Conservation (phyloP, 257 asterid genomes). For the Euphrasia confusa region DNA sequence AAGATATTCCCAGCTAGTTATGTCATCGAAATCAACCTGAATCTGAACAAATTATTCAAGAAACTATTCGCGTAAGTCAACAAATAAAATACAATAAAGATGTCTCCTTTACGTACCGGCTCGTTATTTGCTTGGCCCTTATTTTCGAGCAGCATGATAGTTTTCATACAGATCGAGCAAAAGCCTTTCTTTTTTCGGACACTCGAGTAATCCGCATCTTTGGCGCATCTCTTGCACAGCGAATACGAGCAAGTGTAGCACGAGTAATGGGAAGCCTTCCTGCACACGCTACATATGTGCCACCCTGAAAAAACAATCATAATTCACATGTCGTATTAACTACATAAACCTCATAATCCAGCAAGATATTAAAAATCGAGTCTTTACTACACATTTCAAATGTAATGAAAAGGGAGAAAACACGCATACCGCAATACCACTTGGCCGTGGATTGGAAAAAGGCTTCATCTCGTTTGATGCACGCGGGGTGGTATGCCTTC, state of each 20-base stretch:
- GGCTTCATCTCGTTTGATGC: conserved; percentile 82
- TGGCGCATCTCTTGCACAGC: conserved; percentile 84
- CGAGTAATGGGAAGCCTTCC: conserved; percentile 61
- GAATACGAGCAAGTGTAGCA: conserved; percentile 97
- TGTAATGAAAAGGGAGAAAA: conserved; percentile 13
- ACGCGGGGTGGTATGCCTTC: conserved; percentile 82
- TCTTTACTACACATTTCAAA: not conserved
- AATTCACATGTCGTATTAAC: no score
- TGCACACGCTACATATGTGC: conserved; percentile 95
- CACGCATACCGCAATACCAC: conserved; percentile 72
- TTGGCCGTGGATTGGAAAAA: conserved; percentile 70
- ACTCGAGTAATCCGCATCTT: conserved; percentile 54
- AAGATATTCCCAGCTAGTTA: conserved; percentile 86
- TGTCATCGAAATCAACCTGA: conserved; percentile 85
- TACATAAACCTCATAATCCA: conserved; percentile 1
- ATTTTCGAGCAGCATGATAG: conserved; percentile 80
- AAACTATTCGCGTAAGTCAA: no score
- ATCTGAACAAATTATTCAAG: no score
- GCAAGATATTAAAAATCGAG: conserved; percentile 2
- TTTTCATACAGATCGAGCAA: conserved; percentile 87
- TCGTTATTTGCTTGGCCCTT: conserved; percentile 63
- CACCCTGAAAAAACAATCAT: conserved; percentile 53
- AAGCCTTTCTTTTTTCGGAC: conserved; percentile 88
- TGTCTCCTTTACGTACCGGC: no score
- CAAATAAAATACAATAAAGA: no score